These are phyloP conservation scores for Claviceps spartinae DNA, from an alignment of 2,329 filamentous ascomycete genomes.

Conservation along the genomic window DNA sequence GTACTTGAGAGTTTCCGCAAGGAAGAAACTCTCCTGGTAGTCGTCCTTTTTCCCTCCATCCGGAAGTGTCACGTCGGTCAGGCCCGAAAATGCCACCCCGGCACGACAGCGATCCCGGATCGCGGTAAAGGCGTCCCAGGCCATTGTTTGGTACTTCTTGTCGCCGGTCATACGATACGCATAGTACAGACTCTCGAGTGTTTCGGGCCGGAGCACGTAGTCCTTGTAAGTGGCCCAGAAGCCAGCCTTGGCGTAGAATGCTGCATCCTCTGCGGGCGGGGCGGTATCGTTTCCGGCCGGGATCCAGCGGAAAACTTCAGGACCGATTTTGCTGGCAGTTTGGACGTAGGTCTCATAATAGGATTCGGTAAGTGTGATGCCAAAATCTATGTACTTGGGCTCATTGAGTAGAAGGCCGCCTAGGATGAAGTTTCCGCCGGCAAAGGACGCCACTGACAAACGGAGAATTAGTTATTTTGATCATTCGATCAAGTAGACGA, in stretches of 20 bases:
- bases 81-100: slow-evolving; percentile 51
- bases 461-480: neutral
- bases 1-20: slow-evolving; percentile 82
- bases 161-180: slow-evolving; percentile 70
- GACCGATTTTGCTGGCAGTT: slow-evolving; percentile 62
- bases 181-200: slow-evolving; percentile 77
- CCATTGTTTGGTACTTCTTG: slow-evolving; percentile 66
- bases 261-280: slow-evolving; percentile 36
- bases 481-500: no score
- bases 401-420: slow-evolving; percentile 56
- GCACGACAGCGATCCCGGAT: slow-evolving; percentile 52
- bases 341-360: slow-evolving; percentile 64
- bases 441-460: slow-evolving; percentile 58
- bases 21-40: slow-evolving; percentile 76
- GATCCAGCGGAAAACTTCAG: slow-evolving; percentile 56
- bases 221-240: slow-evolving; percentile 7
- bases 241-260: slow-evolving; percentile 54
- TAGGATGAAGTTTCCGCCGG: slow-evolving; percentile 75
- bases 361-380: slow-evolving; percentile 54
- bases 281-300: slow-evolving; percentile 27
- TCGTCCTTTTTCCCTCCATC: slow-evolving; percentile 50
- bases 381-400: slow-evolving; percentile 58
- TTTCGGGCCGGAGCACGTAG: slow-evolving; percentile 67
- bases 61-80: slow-evolving; percentile 50
- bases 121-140: slow-evolving; percentile 62